Evolutionary conservation across 169 alveolate genomes (phyloP).

Genomic region (Plasmodium billcollinsi): DNA sequence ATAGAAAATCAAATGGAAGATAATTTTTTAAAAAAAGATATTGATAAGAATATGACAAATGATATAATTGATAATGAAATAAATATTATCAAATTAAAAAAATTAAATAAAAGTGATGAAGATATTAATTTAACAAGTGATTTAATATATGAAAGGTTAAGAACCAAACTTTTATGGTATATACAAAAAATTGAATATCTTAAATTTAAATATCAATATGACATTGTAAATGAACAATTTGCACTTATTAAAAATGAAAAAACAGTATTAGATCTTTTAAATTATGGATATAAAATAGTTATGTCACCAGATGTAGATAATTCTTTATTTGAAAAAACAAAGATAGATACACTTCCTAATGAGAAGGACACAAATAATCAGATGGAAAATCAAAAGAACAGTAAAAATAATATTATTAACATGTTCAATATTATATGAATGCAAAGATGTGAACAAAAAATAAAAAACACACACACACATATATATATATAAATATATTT

Average conservation of each 20-base stretch:
- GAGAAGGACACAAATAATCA: neutral
- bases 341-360: neutral
- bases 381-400: neutral
- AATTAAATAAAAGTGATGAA: conserved; percentile 23
- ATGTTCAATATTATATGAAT: neutral
- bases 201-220: conserved; percentile 57
- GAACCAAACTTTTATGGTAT: conserved; percentile 19
- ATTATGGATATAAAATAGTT: conserved; percentile 48
- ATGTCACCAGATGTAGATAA: conserved; percentile 63
- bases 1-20: neutral
- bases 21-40: neutral
- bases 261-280: conserved; percentile 40
- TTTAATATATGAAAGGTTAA: conserved; percentile 46
- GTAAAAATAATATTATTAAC: neutral
- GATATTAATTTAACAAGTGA: conserved; percentile 39
- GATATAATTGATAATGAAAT: conserved; percentile 6
- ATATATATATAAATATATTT: neutral
- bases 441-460: neutral
- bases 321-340: conserved; percentile 28
- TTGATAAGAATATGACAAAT: neutral
- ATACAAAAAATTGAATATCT: conserved; percentile 52
- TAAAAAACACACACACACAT: neutral
- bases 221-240: conserved; percentile 42
- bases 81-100: conserved; percentile 11
- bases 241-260: conserved; percentile 57